Percentiles rank a stretch among this genome's conserved stretches.
These are phyloP conservation scores for Adiantum capillusveneris DNA, from an alignment of 75 land plant genomes.

Conservation along the genomic window DNA sequence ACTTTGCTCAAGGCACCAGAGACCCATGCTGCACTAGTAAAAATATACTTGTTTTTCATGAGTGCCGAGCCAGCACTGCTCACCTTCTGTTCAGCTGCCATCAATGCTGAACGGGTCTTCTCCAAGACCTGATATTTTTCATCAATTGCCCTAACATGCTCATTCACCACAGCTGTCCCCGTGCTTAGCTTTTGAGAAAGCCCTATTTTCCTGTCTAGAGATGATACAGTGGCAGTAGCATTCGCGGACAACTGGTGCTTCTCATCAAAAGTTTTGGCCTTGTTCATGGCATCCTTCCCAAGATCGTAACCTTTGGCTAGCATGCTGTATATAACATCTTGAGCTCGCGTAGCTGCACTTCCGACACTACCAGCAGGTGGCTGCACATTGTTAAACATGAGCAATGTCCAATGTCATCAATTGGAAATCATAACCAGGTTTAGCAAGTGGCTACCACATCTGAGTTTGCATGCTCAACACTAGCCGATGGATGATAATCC, in stretches of 20 bases:
- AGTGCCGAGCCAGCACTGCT: constrained; percentile 70
- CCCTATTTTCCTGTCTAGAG: constrained; percentile 66
- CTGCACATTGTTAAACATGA: background rate
- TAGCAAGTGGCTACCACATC: background rate
- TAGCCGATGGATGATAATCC: constrained; percentile 19
- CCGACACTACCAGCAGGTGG: constrained; percentile 15
- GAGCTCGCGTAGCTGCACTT: constrained; percentile 49
- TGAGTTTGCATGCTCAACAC: constrained; percentile 11
- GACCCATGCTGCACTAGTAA: constrained; percentile 73
- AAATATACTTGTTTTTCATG: constrained; percentile 53
- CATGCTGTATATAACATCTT: constrained; percentile 63
- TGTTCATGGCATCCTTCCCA: constrained; percentile 71
- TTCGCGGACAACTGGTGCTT: constrained; percentile 72
- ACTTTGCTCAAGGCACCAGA: constrained; percentile 76
- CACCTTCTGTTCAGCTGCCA: constrained; percentile 70
- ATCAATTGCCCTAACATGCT: constrained; percentile 87
- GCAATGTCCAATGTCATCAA: background rate
- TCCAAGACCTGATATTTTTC: constrained; percentile 78
- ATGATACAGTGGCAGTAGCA: constrained; percentile 67
- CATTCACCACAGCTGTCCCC: constrained; percentile 79
- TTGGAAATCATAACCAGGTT: background rate
- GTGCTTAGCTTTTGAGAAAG: constrained; percentile 67
- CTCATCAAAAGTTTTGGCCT: constrained; percentile 90
- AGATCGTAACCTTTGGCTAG: constrained; percentile 69
- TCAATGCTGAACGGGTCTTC: constrained; percentile 62